Evolutionary conservation across 106 monocot genomes (phyloP).

Genomic region (Gastrodia elata): DNA sequence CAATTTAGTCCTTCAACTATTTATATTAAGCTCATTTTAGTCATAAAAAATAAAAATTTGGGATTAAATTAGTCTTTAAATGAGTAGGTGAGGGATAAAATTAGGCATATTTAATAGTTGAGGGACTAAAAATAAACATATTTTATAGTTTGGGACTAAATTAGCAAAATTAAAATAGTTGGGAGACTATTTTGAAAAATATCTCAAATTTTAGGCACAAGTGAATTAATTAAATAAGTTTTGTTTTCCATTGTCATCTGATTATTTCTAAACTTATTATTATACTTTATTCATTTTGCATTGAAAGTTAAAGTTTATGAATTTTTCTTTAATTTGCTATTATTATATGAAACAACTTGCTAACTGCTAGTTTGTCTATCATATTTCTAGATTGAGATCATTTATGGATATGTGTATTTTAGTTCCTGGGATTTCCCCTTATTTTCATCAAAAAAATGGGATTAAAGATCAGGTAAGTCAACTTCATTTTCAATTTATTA

Average conservation of each 20-base stretch:
- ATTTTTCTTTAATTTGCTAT: not conserved
- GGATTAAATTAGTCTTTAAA: too few species aligned
- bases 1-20: too few species aligned
- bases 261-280: not conserved
- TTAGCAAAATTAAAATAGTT: too few species aligned
- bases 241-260: not conserved
- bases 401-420: constrained; percentile 91
- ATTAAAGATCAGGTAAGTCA: constrained; percentile 33
- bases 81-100: too few species aligned
- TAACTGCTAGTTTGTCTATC: constrained; percentile 8
- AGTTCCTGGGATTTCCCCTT: constrained; percentile 64
- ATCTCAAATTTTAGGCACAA: constrained; percentile 2
- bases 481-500: not conserved
- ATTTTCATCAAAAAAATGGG: constrained; percentile 24
- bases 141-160: too few species aligned
- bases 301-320: not conserved
- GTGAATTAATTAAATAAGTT: not conserved
- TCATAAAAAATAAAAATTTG: too few species aligned
- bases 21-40: too few species aligned
- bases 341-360: not conserved
- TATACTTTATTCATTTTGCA: not conserved
- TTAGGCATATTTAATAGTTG: too few species aligned
- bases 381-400: constrained; percentile 51
- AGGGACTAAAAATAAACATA: too few species aligned
- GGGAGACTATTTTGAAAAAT: too few species aligned